Conservation (phyloP, 768 basidiomycete genomes). For the Russula brevipes region DNA sequence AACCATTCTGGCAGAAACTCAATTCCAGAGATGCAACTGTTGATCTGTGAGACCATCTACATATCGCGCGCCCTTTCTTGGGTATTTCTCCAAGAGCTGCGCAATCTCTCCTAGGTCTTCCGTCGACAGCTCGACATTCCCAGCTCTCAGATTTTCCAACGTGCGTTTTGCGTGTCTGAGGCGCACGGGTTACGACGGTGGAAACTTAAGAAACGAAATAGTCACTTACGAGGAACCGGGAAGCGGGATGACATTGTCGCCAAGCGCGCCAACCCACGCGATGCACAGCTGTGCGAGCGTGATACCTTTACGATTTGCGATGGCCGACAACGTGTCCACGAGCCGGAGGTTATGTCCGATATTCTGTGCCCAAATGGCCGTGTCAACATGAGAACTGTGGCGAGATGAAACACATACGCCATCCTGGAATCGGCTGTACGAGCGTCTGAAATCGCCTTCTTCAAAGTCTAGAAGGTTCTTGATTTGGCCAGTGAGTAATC, state of each 20-base stretch:
- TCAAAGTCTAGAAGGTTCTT: constrained; percentile 35
- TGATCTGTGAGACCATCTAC: constrained; percentile 23
- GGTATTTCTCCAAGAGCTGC: constrained; percentile 33
- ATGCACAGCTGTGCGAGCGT: constrained; percentile 38
- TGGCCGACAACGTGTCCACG: constrained; percentile 37
- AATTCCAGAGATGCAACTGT: constrained; percentile 30
- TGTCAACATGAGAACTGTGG: constrained; percentile 9
- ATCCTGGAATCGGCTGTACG: constrained; percentile 36
- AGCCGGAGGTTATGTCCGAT: constrained; percentile 40
- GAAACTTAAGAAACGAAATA: no score
- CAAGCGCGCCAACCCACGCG: constrained; percentile 38
- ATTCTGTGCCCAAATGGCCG: constrained; percentile 28
- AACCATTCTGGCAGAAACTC: not conserved
- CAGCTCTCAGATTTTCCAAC: constrained; percentile 40
- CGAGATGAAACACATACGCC: constrained; percentile 27
- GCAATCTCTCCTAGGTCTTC: constrained; percentile 39
- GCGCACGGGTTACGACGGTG: not conserved
- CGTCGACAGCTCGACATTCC: constrained; percentile 33
- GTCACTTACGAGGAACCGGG: constrained; percentile 41
- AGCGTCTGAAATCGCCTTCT: constrained; percentile 33
- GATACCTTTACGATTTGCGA: constrained; percentile 41
- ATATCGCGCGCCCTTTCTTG: constrained; percentile 41
- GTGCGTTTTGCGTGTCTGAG: constrained; percentile 38
- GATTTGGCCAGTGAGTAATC: constrained; percentile 48
- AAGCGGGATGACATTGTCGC: constrained; percentile 41